phyloP scores from a whole-genome alignment of 768 basidiomycete genomes.

The Suillus clintonianus region DNA sequence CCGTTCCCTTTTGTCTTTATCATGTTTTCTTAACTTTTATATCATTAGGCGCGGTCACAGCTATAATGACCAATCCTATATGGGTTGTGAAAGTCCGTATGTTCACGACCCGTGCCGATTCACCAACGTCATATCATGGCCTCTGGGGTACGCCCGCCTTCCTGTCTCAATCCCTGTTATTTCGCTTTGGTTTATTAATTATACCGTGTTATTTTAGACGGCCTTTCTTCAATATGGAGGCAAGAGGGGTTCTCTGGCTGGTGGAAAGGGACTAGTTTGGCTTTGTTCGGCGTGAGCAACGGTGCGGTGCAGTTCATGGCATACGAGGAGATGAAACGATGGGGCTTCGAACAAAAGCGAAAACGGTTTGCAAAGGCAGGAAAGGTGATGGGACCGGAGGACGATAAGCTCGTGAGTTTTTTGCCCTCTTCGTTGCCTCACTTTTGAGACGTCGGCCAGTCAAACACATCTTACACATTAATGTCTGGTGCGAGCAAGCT shows the following conservation, averaged over 20 bases:
- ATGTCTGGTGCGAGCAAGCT: constrained; percentile 94
- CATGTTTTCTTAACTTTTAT: constrained; percentile 13
- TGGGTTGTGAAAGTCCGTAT: constrained; percentile 98
- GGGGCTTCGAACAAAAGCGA: constrained; percentile 81
- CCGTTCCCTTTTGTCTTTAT: constrained; percentile 13
- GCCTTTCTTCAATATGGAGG: constrained; percentile 67
- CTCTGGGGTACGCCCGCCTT: constrained; percentile 58
- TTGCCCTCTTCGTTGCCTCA: neutral
- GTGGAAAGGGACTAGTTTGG: constrained; percentile 85
- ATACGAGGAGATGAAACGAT: constrained; percentile 94
- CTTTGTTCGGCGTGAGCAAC: constrained; percentile 90
- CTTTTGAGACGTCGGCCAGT: constrained; percentile 45
- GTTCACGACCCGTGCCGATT: constrained; percentile 77
- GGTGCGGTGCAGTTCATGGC: constrained; percentile 95
- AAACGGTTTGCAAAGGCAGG: constrained; percentile 62
- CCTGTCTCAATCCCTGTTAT: neutral
- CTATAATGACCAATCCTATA: constrained; percentile 93
- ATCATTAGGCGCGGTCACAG: constrained; percentile 81
- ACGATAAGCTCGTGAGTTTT: constrained; percentile 81
- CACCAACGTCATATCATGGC: constrained; percentile 75
- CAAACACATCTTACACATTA: constrained; percentile 85
- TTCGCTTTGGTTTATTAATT: neutral
- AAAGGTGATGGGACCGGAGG: constrained; percentile 63
- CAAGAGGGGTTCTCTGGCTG: constrained; percentile 80
- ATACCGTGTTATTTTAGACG: constrained; percentile 45